Conservation (phyloP, 805 yeast species). For the Priceomyces medius region DNA sequence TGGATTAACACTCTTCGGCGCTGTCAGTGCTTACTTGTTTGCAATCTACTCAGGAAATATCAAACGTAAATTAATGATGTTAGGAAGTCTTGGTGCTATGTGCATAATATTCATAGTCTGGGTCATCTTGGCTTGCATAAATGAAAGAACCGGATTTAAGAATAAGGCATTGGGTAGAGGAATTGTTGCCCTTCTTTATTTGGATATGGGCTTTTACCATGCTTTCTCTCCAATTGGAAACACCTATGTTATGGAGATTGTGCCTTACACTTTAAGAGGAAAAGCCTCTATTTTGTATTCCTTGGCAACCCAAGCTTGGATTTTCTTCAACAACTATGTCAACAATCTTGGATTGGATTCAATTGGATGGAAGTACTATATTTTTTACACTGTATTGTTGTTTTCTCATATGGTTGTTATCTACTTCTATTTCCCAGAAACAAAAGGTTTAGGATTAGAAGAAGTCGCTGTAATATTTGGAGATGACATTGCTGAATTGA, state of each 20-base stretch:
- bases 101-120: slow-evolving; percentile 21
- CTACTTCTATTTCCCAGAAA: slow-evolving; percentile 40
- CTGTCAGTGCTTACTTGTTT: neutral
- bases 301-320: slow-evolving; percentile 17
- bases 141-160: slow-evolving; percentile 17
- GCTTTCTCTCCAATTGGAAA: neutral
- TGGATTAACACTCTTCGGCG: neutral
- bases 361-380: slow-evolving; percentile 44
- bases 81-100: slow-evolving; percentile 17
- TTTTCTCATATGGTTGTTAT: slow-evolving; percentile 28
- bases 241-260: slow-evolving; percentile 5
- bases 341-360: slow-evolving; percentile 42
- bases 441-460: slow-evolving; percentile 43
- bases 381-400: slow-evolving; percentile 34
- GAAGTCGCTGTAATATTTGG: slow-evolving; percentile 40
- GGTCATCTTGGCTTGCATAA: slow-evolving; percentile 25
- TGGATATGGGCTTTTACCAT: slow-evolving; percentile 3
- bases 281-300: slow-evolving; percentile 38
- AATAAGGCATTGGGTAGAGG: slow-evolving; percentile 12
- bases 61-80: neutral
- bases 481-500: too few relatives aligned
- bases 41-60: slow-evolving; percentile 1
- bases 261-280: slow-evolving; percentile 12
- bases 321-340: slow-evolving; percentile 28
- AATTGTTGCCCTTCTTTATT: slow-evolving; percentile 4